Conservation (phyloP, 1,139 yeast species). For the Hanseniaspora sp. region DNA sequence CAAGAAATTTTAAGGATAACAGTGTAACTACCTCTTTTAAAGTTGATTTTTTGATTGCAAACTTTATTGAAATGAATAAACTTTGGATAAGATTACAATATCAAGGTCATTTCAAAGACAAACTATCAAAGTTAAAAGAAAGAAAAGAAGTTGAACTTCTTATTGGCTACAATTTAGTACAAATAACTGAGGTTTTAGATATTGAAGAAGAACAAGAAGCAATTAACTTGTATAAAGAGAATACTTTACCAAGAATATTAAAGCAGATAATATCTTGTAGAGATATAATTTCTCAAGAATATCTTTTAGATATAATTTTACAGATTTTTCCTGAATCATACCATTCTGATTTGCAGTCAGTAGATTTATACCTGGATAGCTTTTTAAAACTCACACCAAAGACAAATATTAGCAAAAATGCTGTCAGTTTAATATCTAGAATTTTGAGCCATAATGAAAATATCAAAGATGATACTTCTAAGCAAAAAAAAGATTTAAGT, state of each 20-base stretch:
- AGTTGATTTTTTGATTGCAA: conserved; percentile 70
- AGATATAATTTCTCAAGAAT: conserved; percentile 85
- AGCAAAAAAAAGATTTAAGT: conserved; percentile 14
- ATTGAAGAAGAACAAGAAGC: conserved; percentile 36
- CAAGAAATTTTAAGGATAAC: conserved; percentile 17
- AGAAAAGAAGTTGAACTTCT: conserved; percentile 81
- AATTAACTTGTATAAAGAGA: conserved; percentile 43
- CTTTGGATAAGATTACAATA: conserved; percentile 94
- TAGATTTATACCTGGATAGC: conserved; percentile 59
- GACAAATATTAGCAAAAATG: conserved; percentile 55
- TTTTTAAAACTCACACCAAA: conserved; percentile 60
- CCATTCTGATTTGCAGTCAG: conserved; percentile 39
- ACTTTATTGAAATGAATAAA: conserved; percentile 94
- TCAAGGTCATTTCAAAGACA: conserved; percentile 84
- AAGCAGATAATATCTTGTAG: conserved; percentile 90
- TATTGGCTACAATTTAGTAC: conserved; percentile 84
- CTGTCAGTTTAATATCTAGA: conserved; percentile 61
- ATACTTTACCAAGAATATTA: conserved; percentile 65
- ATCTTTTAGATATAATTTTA: conserved; percentile 75
- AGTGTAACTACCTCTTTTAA: conserved; percentile 26
- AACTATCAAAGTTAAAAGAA: conserved; percentile 63
- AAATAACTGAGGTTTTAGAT: conserved; percentile 78
- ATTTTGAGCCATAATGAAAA: conserved; percentile 48
- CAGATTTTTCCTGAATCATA: conserved; percentile 93
- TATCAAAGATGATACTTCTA: conserved; percentile 25